Percentiles rank a stretch among this genome's conserved stretches.
Conservation (phyloP, 2,329 filamentous ascomycete species). For the Berkeleyomyces basicola region DNA sequence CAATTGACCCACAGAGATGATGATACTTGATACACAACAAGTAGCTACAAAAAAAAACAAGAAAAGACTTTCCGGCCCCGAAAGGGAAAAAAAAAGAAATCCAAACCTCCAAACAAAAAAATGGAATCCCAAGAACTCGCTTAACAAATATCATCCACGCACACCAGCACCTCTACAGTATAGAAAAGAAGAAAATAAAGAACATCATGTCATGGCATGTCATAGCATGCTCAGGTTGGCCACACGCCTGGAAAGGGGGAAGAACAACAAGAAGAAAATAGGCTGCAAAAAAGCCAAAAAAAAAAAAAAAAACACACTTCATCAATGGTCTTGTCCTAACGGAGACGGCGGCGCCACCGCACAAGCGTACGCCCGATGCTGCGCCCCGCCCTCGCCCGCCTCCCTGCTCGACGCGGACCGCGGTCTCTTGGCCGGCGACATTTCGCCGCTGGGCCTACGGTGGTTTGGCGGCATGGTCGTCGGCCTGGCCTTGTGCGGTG, state of each 20-base stretch:
- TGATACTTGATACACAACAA: not conserved
- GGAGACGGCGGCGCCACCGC: not conserved
- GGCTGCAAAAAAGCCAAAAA: not conserved
- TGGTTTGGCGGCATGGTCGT: conserved; percentile 12
- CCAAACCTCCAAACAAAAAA: conserved; percentile 3
- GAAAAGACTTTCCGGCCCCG: not conserved
- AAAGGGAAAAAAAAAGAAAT: not conserved
- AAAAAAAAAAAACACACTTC: conserved; percentile 8
- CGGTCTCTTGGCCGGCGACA: conserved; percentile 29
- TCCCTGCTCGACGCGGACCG: conserved; percentile 18
- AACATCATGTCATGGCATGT: too few species aligned
- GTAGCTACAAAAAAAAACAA: not conserved
- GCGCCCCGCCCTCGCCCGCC: not conserved
- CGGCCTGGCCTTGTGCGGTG: not conserved
- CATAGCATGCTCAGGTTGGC: too few species aligned
- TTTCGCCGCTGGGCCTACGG: conserved; percentile 24
- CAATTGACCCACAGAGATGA: not conserved
- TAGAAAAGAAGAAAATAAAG: too few species aligned
- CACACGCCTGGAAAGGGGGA: too few species aligned
- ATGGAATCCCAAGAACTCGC: not conserved
- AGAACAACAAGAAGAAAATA: not conserved
- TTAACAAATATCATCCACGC: too few species aligned
- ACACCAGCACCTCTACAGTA: too few species aligned
- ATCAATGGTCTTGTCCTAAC: not conserved
- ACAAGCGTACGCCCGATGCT: not conserved